These are phyloP conservation scores for Brassica napus DNA, from an alignment of 345 rosid genomes.

Conservation along the genomic window Da-Ae NC_063435.1:856001-856500, in stretches of 20 bases:
- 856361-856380: conserved; percentile 40
- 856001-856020: not conserved
- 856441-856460: conserved; percentile 63
- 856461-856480: conserved; percentile 78
- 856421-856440: conserved; percentile 48
- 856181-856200: not conserved
- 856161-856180: not conserved
- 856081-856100: not conserved
- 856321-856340: conserved; percentile 40
- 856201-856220: not conserved
- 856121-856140: not conserved
- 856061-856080: not conserved
- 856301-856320: conserved; percentile 40
- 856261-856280: not conserved
- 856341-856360: conserved; percentile 46
- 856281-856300: conserved; percentile 27
- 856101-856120: not conserved
- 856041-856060: not conserved
- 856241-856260: not conserved
- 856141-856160: not conserved
- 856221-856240: not conserved
- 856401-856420: conserved; percentile 46
- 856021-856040: not conserved
- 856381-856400: conserved; percentile 42
- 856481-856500: conserved; percentile 72